Evolutionary conservation across 306 rosid species (phyloP), one percentile per base, ranked within the genome.

Genomic region (Cucumis sativus): DNA sequence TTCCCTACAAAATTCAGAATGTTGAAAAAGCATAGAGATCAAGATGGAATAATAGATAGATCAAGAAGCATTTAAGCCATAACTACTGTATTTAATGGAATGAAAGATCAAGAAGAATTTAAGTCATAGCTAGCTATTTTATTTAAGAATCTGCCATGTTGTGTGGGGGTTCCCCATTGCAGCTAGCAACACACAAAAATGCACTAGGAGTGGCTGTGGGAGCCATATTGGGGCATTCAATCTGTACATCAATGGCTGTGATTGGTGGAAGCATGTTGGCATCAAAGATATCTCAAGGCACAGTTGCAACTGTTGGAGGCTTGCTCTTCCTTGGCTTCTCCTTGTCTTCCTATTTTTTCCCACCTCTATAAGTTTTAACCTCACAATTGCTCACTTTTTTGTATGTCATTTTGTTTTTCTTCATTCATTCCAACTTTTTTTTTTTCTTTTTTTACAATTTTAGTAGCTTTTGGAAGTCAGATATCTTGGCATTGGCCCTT

Each of bases 231-330:
- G 99, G 99, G 41, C 99, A 96, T 88, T 89, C 99, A 33, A 84
- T 96, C 78, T 96, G 99, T 78, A 96, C 99, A 33, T 96, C 99
- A 17, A 79, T 95, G 77, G 99, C 99, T 18, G 99, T 95, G 65
- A 89, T 95, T 45, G 93, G 99, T 75, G 99, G 99, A 78, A 96
- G 99, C 88, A 88, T 96, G 92, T 81, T 96, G 83, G 99, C 99
- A 23, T 96, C 98, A 6, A 96, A 81, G 88, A 96, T 96, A 84
- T 96, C 99, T 6, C 99, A 96, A 80, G 91, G 98, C 78, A 88
- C 98, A 4, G 98, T 96, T 49, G 99, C 99, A n/a, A 88, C 96
- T 0, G 82, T 96, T 15, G 99, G 99, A 77, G 99, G 99, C 82
- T 75, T 96, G 81, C 99, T 96, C 91, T 96, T 96, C 86, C 91